These are phyloP conservation scores for Echites panduratus DNA, from an alignment of 257 asterid genomes.

Conservation along the genomic window DNA sequence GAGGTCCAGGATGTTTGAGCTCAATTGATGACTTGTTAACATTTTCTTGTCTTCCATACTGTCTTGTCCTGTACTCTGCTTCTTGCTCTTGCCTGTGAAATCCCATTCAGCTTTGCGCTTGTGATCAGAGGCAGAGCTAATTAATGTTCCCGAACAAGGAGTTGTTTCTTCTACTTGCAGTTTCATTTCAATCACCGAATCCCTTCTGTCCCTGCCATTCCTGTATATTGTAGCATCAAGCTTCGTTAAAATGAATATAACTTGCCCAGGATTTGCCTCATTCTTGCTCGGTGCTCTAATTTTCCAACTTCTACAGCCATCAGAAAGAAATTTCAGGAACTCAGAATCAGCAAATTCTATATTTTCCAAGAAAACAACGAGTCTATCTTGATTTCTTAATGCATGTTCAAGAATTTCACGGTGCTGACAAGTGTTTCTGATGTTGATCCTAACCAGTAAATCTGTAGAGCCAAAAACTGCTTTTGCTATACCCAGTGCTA, in stretches of 20 bases:
- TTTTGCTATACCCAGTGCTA: slow-evolving; percentile 53
- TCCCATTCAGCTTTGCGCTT: slow-evolving; percentile 59
- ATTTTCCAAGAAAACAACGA: slow-evolving; percentile 57
- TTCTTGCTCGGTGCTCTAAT: slow-evolving; percentile 10
- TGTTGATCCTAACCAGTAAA: slow-evolving; percentile 33
- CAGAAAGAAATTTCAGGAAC: slow-evolving; percentile 35
- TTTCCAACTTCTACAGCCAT: slow-evolving; percentile 26
- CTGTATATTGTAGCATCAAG: slow-evolving; percentile 19
- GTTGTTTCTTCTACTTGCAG: slow-evolving; percentile 27
- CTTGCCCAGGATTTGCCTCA: slow-evolving; percentile 16
- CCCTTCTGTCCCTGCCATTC: neutral
- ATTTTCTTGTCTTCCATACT: slow-evolving; percentile 31
- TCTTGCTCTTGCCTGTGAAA: slow-evolving; percentile 28
- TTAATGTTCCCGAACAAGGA: slow-evolving; percentile 10
- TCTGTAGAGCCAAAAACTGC: slow-evolving; percentile 56
- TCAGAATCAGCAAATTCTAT: slow-evolving; percentile 48
- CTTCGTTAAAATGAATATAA: slow-evolving; percentile 43
- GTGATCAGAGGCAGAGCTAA: slow-evolving; percentile 22
- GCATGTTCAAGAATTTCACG: slow-evolving; percentile 42
- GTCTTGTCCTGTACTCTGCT: slow-evolving; percentile 15
- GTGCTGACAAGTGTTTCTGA: slow-evolving; percentile 24
- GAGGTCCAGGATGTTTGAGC: slow-evolving; percentile 55
- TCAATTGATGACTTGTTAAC: slow-evolving; percentile 25
- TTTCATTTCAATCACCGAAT: slow-evolving; percentile 39
- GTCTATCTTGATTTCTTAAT: slow-evolving; percentile 29